A percentile compares a stretch with the other conserved stretches of the same genome.
These are phyloP conservation scores for Leptographium flavum DNA, from an alignment of 2,329 filamentous ascomycete genomes.

Conservation along the genomic window DNA sequence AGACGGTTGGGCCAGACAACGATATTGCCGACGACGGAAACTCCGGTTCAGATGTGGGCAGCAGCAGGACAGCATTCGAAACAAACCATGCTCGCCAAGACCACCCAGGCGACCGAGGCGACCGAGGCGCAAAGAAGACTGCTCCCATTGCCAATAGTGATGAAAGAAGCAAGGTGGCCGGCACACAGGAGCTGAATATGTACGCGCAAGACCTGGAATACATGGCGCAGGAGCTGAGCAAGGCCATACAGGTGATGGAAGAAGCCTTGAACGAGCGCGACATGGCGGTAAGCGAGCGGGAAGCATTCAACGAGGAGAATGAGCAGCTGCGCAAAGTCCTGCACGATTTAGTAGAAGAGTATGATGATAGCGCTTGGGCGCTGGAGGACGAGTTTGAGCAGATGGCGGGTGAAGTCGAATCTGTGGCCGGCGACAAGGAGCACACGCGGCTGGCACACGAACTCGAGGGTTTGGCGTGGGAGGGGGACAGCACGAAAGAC, in stretches of 20 bases:
- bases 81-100: no score
- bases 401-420: no score
- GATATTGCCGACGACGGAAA: no score
- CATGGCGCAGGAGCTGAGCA: neutral
- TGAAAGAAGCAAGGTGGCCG: no score
- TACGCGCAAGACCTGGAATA: neutral
- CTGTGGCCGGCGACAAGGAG: no score
- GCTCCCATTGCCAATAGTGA: no score
- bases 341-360: neutral
- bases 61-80: no score
- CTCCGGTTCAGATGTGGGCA: no score
- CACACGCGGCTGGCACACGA: neutral
- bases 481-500: neutral
- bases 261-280: conserved; percentile 1
- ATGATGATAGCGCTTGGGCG: neutral
- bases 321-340: neutral
- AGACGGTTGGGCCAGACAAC: no score
- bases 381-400: neutral
- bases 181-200: no score
- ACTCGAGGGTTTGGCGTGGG: neutral
- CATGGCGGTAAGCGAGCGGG: neutral
- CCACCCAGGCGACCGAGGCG: no score
- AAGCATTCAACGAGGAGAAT: neutral
- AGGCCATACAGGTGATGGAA: neutral
- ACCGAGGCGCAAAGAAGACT: no score